Conservation (phyloP, 306 rosid genomes). For the Neltuma alba region DNA sequence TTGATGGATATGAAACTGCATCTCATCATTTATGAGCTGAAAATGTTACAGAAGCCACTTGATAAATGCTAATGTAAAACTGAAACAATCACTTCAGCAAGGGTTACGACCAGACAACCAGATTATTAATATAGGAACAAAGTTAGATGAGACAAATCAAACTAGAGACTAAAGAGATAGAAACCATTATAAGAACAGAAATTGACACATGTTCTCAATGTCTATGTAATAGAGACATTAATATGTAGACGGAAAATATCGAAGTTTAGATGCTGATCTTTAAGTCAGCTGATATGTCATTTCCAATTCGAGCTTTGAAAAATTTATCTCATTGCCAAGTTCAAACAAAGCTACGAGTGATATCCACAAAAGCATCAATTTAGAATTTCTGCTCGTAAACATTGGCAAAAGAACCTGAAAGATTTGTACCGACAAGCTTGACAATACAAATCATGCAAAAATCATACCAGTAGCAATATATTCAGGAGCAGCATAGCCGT, state of each 20-base stretch:
- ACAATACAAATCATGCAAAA: slow-evolving; percentile 23
- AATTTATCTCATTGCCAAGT: not conserved
- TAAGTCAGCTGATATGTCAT: slow-evolving; percentile 11
- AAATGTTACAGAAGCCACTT: not conserved
- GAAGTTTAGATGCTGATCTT: slow-evolving; percentile 5
- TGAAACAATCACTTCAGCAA: not conserved
- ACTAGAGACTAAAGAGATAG: not conserved
- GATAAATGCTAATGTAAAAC: not conserved
- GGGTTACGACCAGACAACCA: not conserved
- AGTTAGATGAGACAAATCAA: not conserved
- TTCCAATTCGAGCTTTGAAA: slow-evolving; percentile 4
- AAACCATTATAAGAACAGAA: not conserved
- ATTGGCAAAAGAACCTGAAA: not conserved
- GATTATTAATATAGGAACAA: not conserved
- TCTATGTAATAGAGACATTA: not conserved
- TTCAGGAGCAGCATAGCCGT: slow-evolving; percentile 96
- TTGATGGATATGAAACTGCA: not conserved
- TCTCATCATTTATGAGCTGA: not conserved
- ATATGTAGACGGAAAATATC: not conserved
- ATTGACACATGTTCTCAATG: not conserved
- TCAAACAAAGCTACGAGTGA: not conserved
- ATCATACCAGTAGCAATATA: slow-evolving; percentile 83
- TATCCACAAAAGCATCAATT: slow-evolving; percentile 11
- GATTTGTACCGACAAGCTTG: slow-evolving; percentile 2
- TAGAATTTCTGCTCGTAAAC: slow-evolving; percentile 3